phyloP scores from a whole-genome alignment of 768 basidiomycete genomes.

The Hericium coralloides region DNA sequence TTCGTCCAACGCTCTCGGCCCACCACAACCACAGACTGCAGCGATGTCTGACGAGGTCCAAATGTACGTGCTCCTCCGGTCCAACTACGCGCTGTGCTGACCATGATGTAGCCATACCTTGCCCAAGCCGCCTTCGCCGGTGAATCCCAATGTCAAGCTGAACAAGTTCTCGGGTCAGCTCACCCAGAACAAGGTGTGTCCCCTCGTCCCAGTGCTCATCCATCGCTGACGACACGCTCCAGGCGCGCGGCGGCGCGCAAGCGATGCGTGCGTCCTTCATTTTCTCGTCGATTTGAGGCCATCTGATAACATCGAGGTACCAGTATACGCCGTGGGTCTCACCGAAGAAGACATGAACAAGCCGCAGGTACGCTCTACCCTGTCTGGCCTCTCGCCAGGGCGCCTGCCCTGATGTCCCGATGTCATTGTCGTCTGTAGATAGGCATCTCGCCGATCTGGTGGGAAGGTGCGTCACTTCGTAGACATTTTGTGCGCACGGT shows the following conservation, averaged over 20 bases:
- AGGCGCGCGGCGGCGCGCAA: constrained; percentile 69
- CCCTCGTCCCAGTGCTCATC: not conserved
- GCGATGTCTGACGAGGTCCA: not conserved
- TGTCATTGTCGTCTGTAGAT: constrained; percentile 37
- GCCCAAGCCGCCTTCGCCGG: constrained; percentile 25
- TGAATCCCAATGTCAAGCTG: constrained; percentile 34
- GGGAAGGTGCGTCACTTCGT: constrained; percentile 57
- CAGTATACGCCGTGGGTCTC: constrained; percentile 75
- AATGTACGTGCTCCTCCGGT: not conserved
- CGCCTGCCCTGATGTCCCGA: not conserved
- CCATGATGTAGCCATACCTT: constrained; percentile 29
- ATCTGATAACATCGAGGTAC: not conserved
- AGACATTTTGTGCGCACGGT: not conserved
- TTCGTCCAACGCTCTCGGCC: too few species aligned
- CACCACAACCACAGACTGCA: too few species aligned
- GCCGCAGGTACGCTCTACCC: constrained; percentile 45
- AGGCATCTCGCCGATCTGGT: constrained; percentile 86
- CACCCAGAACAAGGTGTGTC: constrained; percentile 65
- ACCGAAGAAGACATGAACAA: constrained; percentile 77
- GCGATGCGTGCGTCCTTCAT: constrained; percentile 61
- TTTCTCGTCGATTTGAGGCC: not conserved
- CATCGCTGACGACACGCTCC: not conserved
- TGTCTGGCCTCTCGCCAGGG: not conserved
- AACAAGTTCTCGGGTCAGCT: constrained; percentile 70
- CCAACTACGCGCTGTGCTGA: not conserved